Evolutionary conservation across 2,329 filamentous ascomycete species (phyloP).

Genomic region (Akanthomyces muscarius): DNA sequence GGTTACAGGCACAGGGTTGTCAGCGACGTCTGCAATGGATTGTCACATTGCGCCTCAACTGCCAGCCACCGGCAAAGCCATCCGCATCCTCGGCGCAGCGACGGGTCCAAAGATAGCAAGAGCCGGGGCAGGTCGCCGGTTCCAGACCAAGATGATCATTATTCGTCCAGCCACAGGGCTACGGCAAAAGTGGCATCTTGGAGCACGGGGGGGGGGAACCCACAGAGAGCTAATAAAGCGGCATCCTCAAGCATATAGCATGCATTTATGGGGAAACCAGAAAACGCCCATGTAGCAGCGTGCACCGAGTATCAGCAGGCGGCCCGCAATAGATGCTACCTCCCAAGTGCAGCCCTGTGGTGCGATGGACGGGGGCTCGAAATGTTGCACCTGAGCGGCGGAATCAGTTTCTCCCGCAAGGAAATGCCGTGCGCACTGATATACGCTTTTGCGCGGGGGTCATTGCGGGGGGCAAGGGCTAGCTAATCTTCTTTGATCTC

Average conservation of each 20-base stretch:
- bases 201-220: background rate
- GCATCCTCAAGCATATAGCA: background rate
- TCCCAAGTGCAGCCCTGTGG: background rate
- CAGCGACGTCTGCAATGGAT: background rate
- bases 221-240: background rate
- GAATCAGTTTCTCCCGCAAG: background rate
- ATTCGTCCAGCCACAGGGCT: background rate
- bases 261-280: background rate
- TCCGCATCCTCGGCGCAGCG: too few species aligned
- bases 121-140: background rate
- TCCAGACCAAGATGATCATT: background rate
- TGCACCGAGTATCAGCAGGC: background rate
- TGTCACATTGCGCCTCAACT: background rate
- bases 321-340: slow-evolving; percentile 5
- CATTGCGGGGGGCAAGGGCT: background rate
- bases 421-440: background rate
- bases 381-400: background rate
- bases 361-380: background rate
- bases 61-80: too few species aligned
- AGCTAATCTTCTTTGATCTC: too few species aligned
- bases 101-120: background rate
- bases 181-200: background rate
- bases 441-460: background rate
- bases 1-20: background rate
- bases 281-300: background rate